Evolutionary conservation across 1,284 basidiomycete species (phyloP).

Genomic region (Austropuccinia psidii): DNA sequence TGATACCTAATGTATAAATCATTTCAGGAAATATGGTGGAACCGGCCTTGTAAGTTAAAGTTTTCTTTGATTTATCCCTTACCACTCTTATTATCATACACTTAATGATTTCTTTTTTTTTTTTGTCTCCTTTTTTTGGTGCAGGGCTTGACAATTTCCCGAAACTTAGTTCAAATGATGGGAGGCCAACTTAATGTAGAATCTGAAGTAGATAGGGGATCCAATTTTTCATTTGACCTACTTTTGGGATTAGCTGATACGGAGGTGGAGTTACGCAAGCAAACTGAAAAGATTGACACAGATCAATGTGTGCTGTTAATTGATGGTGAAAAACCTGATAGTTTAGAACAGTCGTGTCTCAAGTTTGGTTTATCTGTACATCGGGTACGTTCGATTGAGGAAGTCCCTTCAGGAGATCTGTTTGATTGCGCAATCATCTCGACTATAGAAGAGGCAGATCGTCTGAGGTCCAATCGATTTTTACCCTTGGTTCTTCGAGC

Average conservation of each 20-base stretch:
- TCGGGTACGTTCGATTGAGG: slow-evolving; percentile 31
- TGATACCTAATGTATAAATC: not conserved
- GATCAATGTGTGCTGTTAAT: slow-evolving; percentile 35
- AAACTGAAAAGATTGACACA: slow-evolving; percentile 36
- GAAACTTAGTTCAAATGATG: slow-evolving; percentile 37
- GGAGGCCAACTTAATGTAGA: slow-evolving; percentile 30
- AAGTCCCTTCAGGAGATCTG: slow-evolving; percentile 34
- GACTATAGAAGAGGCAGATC: slow-evolving; percentile 33
- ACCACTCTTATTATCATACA: not conserved
- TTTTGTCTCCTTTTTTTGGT: too few relatives aligned
- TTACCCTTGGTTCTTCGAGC: slow-evolving; percentile 26
- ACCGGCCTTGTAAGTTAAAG: slow-evolving; percentile 27
- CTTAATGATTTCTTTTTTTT: not conserved
- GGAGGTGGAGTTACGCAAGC: slow-evolving; percentile 16
- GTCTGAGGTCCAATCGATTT: slow-evolving; percentile 32
- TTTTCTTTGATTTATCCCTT: not conserved
- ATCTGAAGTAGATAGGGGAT: slow-evolving; percentile 28
- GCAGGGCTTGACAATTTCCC: slow-evolving; percentile 35
- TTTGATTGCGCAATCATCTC: slow-evolving; percentile 37
- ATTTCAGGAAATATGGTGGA: slow-evolving; percentile 28
- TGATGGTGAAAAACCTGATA: slow-evolving; percentile 26
- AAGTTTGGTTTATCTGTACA: slow-evolving; percentile 35
- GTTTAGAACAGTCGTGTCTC: slow-evolving; percentile 17
- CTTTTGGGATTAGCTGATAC: slow-evolving; percentile 19
- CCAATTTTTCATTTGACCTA: slow-evolving; percentile 28